Evolutionary conservation across 192 early-diverging fungal species (phyloP), one percentile per base, ranked within the genome.

Genomic region (Tieghemiomyces parasiticus): DNA sequence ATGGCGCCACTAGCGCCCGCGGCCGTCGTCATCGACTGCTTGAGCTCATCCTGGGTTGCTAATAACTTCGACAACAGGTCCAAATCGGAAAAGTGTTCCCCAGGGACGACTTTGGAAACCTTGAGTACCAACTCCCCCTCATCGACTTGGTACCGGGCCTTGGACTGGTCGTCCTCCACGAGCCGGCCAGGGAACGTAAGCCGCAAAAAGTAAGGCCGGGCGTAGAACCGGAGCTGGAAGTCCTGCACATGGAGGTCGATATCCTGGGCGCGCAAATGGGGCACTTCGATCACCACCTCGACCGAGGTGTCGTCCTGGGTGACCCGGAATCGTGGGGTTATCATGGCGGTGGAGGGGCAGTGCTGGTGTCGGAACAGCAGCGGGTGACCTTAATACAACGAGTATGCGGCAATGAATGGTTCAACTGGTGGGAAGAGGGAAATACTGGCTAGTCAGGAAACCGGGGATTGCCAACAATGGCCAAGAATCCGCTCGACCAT

Each of bases 171-270:
- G 69, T 95, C 89, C 62, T 95, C 92, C 0, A 91, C 65, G 10
- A 98, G 63, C 50, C 80, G 76, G 33, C 80, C 82, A 9, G 92
- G 88, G 45, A 98, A 85, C 14, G 79, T 79, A 16, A 98, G 72
- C 50, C 92, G 75, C 20, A 96, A 76, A 64, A 92, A 99, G 74
- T 99, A 99, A 1, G 93, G 95, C 35, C 78, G 77, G 47, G 88
- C 74, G 65, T 81, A 86, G 61, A 99, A 95, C 63, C 82, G 86
- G 74, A 99, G 89, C 56, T 91, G 86, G 51, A 66, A 74, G 10
- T 76, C 88, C 19, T 92, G 77, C 44, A 93, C 81, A 67, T 85
- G 78, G 56, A 94, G 76, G 65, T 99, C 93, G 12, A 99, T 78
- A 4, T 94, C 79, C 63, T 88, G 82, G 8, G 88, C 81, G 81